These are phyloP conservation scores for Tricholoma matsutake DNA, from an alignment of 768 basidiomycete species.

Conservation along the genomic window DNA sequence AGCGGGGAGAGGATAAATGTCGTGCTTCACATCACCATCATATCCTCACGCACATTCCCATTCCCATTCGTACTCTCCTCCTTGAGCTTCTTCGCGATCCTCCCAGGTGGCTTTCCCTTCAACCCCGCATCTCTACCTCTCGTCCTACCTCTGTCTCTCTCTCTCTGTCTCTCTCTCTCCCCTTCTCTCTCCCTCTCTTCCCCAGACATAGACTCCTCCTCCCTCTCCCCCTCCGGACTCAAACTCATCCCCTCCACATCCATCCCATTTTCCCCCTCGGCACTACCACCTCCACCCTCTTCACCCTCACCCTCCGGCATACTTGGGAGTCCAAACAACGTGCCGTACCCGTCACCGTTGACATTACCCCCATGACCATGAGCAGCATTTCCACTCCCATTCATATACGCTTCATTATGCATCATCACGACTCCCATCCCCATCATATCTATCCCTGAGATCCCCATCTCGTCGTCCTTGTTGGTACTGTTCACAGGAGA, in stretches of 20 bases:
- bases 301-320: slow-evolving; percentile 26
- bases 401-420: background rate
- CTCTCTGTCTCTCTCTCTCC: slow-evolving; percentile 15
- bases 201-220: slow-evolving; percentile 14
- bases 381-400: background rate
- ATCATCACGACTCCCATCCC: slow-evolving; percentile 6
- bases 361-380: background rate
- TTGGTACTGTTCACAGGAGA: slow-evolving; percentile 11
- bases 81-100: slow-evolving; percentile 12
- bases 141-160: slow-evolving; percentile 6
- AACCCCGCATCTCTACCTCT: slow-evolving; percentile 1
- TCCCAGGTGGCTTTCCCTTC: slow-evolving; percentile 4
- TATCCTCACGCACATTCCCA: slow-evolving; percentile 12
- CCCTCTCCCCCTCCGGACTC: slow-evolving; percentile 19
- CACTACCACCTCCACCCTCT: slow-evolving; percentile 2
- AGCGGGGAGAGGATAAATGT: no score
- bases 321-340: slow-evolving; percentile 24
- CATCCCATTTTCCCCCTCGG: slow-evolving; percentile 5
- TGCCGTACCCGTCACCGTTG: slow-evolving; percentile 2
- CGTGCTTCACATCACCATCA: slow-evolving; percentile 20
- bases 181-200: slow-evolving; percentile 9
- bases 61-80: slow-evolving; percentile 10
- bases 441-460: slow-evolving; percentile 3
- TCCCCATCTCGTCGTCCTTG: background rate
- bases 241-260: slow-evolving; percentile 5